Percentiles rank a stretch among this genome's conserved stretches.
Conservation (phyloP, 1,139 yeast genomes). For the Yamadazyma triangularis region DNA sequence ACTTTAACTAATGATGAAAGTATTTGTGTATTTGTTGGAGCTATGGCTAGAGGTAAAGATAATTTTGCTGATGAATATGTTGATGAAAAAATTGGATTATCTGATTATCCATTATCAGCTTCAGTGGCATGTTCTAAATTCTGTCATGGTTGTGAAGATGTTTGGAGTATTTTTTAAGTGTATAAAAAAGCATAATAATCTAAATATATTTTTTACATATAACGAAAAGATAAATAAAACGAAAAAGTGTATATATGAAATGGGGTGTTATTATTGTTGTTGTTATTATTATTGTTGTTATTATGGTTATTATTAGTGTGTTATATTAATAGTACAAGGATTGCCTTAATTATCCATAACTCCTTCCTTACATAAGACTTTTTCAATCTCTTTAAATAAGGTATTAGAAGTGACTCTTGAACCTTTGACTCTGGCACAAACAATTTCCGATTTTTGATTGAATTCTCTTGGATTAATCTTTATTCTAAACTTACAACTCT, state of each 20-base stretch:
- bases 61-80: slow-evolving; percentile 95
- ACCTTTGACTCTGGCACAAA: slow-evolving; percentile 44
- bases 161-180: slow-evolving; percentile 73
- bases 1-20: slow-evolving; percentile 85
- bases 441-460: slow-evolving; percentile 42
- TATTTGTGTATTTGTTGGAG: slow-evolving; percentile 96
- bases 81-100: slow-evolving; percentile 93
- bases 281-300: too few relatives aligned
- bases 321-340: too few relatives aligned
- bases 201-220: too few relatives aligned
- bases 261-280: too few relatives aligned
- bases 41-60: slow-evolving; percentile 98
- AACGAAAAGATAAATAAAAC: too few relatives aligned
- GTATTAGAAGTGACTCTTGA: slow-evolving; percentile 39
- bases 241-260: too few relatives aligned
- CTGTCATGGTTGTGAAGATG: slow-evolving; percentile 98
- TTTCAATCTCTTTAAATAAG: slow-evolving; percentile 43
- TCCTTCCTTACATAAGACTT: slow-evolving; percentile 44
- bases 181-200: too few relatives aligned
- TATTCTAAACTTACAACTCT: slow-evolving; percentile 62
- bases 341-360: slow-evolving; percentile 37
- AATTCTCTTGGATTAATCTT: slow-evolving; percentile 38
- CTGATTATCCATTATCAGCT: slow-evolving; percentile 93
- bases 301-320: too few relatives aligned
- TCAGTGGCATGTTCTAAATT: slow-evolving; percentile 97